Evolutionary conservation across 805 yeast species (phyloP), one percentile per base, ranked within the genome.

Genomic region (Barnettozyma sucrosica): DNA sequence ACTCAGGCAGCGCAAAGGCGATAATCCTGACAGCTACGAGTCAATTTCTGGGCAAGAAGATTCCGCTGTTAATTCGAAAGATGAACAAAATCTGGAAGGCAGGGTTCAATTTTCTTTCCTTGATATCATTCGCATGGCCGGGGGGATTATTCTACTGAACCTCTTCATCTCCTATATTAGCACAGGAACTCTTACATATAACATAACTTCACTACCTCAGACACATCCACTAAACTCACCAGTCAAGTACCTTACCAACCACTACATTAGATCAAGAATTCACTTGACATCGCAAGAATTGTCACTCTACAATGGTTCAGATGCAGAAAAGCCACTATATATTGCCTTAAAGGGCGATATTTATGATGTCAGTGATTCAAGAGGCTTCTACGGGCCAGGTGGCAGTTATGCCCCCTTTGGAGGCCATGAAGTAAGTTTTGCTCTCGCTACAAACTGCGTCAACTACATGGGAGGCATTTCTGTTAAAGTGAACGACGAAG

Each of bases 381-480:
- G 64, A 14, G 62, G 54, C 1, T 55, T 75, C 3, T 80, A 80
- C 57, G 79, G 78, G 0, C 74, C 76, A 0, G 63, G 64, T 2
- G 79, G 79, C 0, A 56, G 72, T 1, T 80, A 80, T 55, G 49
- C 63, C 6, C 61, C 67, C 30, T 70, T 80, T 54, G 71, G 76
- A 16, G 86, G 85, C 0, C 65, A 58, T 43, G 86, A 80, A 58
- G 65, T 71, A 44, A 76, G 83, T 2, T 61, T 84, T 37, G 78
- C 79, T n/a, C 74, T 72, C 48, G 79, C 76, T 3, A 79, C 82
- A 0, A 84, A 83, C 5, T 79, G 83, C 53, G 71, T 80, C 14
- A 77, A 75, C 41, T 79, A 79, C 52, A 66, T 66, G 52, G 78
- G 80, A 0, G 69, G 74, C 55, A 83, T 80, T 56, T 56, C 77